Evolutionary conservation across 352 stramenopile species (phyloP), one percentile per base, ranked within the genome.

Genomic region (Globisporangium echinulatum): DNA sequence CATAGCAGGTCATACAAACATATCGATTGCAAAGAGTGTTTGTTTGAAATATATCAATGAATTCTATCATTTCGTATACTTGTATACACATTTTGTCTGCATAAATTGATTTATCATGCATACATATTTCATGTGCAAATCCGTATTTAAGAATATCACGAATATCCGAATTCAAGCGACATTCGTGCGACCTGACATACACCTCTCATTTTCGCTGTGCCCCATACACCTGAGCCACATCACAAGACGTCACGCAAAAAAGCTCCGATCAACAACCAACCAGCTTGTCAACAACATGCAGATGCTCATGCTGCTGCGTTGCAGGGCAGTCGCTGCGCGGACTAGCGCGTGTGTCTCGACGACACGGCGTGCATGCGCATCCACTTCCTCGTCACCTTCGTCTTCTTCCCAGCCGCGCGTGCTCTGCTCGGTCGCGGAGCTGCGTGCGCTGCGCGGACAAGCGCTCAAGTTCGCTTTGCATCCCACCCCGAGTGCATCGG

Each of bases 391-490:
- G n/a, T 37, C 56, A 10, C 7, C 43, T 19, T 54, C 47, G 17
- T 44, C 17, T 70, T 64, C 52, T 75, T 61, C 8, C 10, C 3
- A 42, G 11, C 64, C 58, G 38, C 75, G 71, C 44, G 70, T 89
- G 61, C 63, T 91, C 46, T 89, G 79, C 63, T 88, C 75, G 14
- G 49, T 87, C 14, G 58, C 81, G 5, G 63, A 86, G 47, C 70
- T 91, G 39, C 69, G 58, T 7, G 56, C 58, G 14, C 68, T 78
- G 8, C 42, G 68, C 7, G 79, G 75, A 48, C 62, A 64, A 54
- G 81, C 71, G 47, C 43, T 91, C 65, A 89, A 91, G 64, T 89
- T 91, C 64, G 9, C 42, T n/a, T 13, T 46, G 42, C 42, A 46
- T 46, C 9, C 15, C 9, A 13, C 11, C 8, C 42, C 11, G 9